Evolutionary conservation across 2,329 filamentous ascomycete genomes (phyloP), one percentile per base, ranked within the genome.

Genomic region (Ceratocystis huliohia): DNA sequence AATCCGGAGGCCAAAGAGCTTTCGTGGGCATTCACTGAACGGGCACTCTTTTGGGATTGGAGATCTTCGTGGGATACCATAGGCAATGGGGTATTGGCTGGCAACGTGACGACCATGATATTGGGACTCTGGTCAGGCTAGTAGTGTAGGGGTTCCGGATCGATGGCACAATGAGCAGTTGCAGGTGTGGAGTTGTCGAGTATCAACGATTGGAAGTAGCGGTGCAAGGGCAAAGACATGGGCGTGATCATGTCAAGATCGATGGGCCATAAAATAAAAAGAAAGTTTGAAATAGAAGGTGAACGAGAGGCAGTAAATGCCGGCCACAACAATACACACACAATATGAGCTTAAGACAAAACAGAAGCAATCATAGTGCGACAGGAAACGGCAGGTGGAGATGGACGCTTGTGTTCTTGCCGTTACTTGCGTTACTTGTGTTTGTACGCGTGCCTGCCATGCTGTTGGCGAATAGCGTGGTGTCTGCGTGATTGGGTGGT

Each of bases 41-140:
- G 20, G 15, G 10, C 20, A 25, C 48, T 53, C 15, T 53, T 28
- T 28, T 53, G 48, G 20, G 48, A 44, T 63, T n/a, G 22, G 61
- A 63, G 45, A n/a, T 53, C 48, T 53, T 53, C 48, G 22, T 28
- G 48, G 48, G 48, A 53, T 10, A 25, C 48, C 20, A 53, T 28
- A 63, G 63, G 48, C 46, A 64, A n/a, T 5, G 63, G 61, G 8
- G 48, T 20, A 20, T 63, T 44, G 63, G n/a, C 22, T 37, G 63
- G 63, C 45, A 53, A 13, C 25, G 37, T 15, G 50, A 15, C 10
- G n/a, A 33, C 13, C 63, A 64, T 64, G 56, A n/a, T 59, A 8
- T 30, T 25, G 25, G 28, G 56, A 25, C 25, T 22, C 8, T 56
- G 5, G 13, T 59, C 30, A n/a, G 15, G 25, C 56, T 59, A 28